Conservation (phyloP, 1,284 basidiomycete genomes). For the Cutaneotrichosporon sp. region DNA sequence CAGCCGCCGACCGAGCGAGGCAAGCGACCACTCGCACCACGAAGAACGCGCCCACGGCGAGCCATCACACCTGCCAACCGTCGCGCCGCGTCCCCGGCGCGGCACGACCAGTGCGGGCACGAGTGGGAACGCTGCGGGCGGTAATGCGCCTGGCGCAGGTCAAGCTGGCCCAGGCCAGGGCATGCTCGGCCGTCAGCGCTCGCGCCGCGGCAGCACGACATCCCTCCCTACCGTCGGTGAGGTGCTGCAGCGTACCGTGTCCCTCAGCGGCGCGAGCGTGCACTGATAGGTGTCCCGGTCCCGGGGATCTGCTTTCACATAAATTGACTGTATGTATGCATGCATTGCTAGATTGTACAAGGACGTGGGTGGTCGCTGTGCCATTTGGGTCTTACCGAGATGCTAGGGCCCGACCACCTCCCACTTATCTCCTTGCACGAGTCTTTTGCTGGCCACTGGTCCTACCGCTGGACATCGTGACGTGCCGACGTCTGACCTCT, state of each 20-base stretch:
- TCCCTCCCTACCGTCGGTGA: slow-evolving; percentile 24
- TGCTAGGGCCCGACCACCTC: background rate
- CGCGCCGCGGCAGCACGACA: slow-evolving; percentile 4
- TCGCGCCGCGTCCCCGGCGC: background rate
- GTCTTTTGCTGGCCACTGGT: too few relatives aligned
- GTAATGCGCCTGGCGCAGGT: too few relatives aligned
- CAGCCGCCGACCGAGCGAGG: background rate
- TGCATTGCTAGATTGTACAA: background rate
- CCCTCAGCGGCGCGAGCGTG: slow-evolving; percentile 29
- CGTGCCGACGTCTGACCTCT: too few relatives aligned
- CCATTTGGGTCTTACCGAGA: too few relatives aligned
- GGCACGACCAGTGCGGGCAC: background rate
- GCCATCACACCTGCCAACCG: slow-evolving; percentile 10
- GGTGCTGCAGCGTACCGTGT: slow-evolving; percentile 36
- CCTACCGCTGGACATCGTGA: too few relatives aligned
- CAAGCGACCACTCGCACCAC: slow-evolving; percentile 7
- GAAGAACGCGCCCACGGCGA: slow-evolving; percentile 19
- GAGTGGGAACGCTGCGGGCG: background rate
- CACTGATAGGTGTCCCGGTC: slow-evolving; percentile 23
- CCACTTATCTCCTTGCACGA: background rate
- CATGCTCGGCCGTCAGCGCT: slow-evolving; percentile 1
- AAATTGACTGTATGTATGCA: background rate
- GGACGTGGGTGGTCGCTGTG: too few relatives aligned
- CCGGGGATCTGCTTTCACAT: slow-evolving; percentile 15
- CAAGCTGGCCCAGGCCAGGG: background rate